phyloP scores from a whole-genome alignment of 495 filamentous ascomycete genomes.

The Hypoxylon rickii region DNA sequence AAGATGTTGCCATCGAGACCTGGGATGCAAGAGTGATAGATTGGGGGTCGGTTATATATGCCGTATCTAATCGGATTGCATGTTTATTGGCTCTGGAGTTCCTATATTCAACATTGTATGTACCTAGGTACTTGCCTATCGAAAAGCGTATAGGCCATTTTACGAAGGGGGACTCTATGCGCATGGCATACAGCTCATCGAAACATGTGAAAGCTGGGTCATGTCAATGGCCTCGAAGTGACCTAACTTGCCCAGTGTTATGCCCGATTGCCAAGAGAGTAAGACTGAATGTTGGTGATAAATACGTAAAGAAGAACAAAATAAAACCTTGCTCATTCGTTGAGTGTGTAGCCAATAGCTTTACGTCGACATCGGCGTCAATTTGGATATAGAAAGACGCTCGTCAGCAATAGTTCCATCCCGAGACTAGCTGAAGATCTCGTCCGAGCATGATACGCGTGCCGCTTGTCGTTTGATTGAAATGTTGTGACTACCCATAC shows the following conservation, averaged over 20 bases:
- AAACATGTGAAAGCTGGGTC: no score
- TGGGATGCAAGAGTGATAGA: no score
- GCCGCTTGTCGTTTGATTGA: not conserved
- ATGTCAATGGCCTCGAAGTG: not conserved
- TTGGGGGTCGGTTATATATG: no score
- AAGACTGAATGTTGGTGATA: not conserved
- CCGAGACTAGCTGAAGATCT: not conserved
- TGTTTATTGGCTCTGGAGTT: no score
- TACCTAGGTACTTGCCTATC: no score
- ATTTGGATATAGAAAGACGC: constrained; percentile 1
- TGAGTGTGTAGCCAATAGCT: constrained; percentile 6
- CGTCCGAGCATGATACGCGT: not conserved
- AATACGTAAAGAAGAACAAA: not conserved
- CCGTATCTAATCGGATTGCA: no score
- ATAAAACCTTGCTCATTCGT: constrained; percentile 7
- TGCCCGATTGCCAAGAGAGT: not conserved
- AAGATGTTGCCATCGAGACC: no score
- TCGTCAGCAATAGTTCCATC: constrained; percentile 6
- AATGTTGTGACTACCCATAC: not conserved
- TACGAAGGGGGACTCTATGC: not conserved
- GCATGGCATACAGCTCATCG: not conserved
- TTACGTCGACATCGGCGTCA: not conserved
- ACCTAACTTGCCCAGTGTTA: not conserved
- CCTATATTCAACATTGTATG: no score
- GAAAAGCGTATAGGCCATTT: no score